These are phyloP conservation scores for Nannizziopsis arthrosporioides DNA, from an alignment of 2,329 filamentous ascomycete genomes.

Conservation along the genomic window DNA sequence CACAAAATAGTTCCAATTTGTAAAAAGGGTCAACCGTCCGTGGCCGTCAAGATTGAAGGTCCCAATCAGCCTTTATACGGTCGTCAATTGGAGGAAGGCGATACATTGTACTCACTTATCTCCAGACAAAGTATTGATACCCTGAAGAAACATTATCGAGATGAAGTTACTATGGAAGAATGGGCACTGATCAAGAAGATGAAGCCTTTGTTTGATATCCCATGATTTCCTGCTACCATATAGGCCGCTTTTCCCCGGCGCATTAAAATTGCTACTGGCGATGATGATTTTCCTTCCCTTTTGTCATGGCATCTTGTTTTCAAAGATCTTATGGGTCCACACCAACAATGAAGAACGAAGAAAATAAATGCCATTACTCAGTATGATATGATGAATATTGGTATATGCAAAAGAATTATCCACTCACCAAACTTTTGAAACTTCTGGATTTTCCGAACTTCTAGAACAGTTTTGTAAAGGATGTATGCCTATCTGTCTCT, in stretches of 20 bases:
- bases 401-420: too few relatives aligned
- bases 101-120: conserved; percentile 77
- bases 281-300: background rate
- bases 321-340: background rate
- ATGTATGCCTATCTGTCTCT: too few relatives aligned
- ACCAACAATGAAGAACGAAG: background rate
- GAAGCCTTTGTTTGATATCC: conserved; percentile 86
- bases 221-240: conserved; percentile 34
- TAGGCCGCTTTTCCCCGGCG: background rate
- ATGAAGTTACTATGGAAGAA: conserved; percentile 81
- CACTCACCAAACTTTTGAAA: too few relatives aligned
- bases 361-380: too few relatives aligned
- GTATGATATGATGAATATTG: too few relatives aligned
- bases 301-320: background rate
- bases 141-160: conserved; percentile 88
- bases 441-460: too few relatives aligned
- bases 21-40: conserved; percentile 94
- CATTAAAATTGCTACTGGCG: too few relatives aligned
- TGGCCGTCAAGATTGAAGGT: conserved; percentile 95
- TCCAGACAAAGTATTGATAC: conserved; percentile 83
- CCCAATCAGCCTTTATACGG: conserved; percentile 87
- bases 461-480: too few relatives aligned
- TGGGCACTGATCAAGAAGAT: conserved; percentile 92
- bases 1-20: conserved; percentile 88
- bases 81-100: conserved; percentile 84